Base-by-base conservation (phyloP, 139 green algal genomes). In the Chlorella sp. region DNA sequence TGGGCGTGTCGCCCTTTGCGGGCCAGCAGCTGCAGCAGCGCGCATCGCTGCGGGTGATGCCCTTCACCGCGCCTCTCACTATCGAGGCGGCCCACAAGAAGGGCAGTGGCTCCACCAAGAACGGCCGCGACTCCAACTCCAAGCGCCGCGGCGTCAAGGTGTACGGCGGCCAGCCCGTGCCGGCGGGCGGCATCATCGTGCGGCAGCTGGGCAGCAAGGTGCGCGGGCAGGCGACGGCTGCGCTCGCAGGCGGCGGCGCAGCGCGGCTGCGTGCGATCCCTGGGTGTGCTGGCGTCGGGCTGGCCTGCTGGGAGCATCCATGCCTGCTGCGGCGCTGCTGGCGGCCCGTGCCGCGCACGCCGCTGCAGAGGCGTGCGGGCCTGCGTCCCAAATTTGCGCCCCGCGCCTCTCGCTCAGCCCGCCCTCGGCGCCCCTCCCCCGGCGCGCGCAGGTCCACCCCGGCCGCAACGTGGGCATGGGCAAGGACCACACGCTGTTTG, bases 401-500 rank as follows among this genome's bases (percentile, higher is more conserved):
- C 63, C 65, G 29, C 43, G 31, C 43, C 27, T 31, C 7, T 50
- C 33, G 17, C 48, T 60, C 46, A 35, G 17, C 46, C 33, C 31
- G 3, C 35, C 5, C 56, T 59, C n/a, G 53, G 8, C 12, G 36
- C 29, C 29, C 31, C 29, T 33, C 38, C 58, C 8, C 48, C 17
- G 33, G 12, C 67, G 12, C 40, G 11, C 41, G 40, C 89, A 97
- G 89, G 92, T 93, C 76, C 84, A 97, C 77, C 73, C 94, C 21
- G 92, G 95, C 61, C 83, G 87, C n/a, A 97, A 98, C 73, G 91
- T 95, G 56, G 87, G 87, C 56, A 55, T 90, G 38, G 95, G 95
- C 72, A 94, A 91, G 61, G 95, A 98, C 87, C 98, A 94, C 90
- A 98, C 95, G 14, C 80, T 98, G 7, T 98, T 93, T 79, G 89